Base-by-base conservation (phyloP, 495 filamentous ascomycete genomes). In the Parathielavia hyrcaniae region DNA sequence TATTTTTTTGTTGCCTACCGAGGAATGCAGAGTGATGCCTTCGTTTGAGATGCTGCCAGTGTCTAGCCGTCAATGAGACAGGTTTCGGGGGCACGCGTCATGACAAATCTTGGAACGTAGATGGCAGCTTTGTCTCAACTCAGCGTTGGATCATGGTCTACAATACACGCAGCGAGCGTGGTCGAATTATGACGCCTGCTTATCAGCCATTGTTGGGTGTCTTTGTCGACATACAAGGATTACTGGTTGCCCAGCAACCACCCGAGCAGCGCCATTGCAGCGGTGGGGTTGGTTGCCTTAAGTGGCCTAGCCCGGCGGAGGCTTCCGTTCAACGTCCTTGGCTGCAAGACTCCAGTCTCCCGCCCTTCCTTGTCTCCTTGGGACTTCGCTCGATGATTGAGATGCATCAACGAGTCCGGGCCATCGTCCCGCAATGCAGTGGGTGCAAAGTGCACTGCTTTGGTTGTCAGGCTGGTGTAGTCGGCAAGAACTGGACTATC, bases 241-340 rank as follows among this genome's bases (percentile, higher is more conserved):
- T 1, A 16, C 6, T 19, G 16, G 58, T 60, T 60, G 58, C 58
- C 38, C 45, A 41, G 58, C 58, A 60, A 60, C 58, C 50, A 16
- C 19, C 34, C 17, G 17, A 1, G 26, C 26, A 30, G 26, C n/a
- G 26, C 36, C n/a, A n/a, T 39, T 39, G 36, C 36, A 39, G 36
- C 3, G 11, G 36, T 39, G 36, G 36, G 26, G 26, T 30, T 30
- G 26, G 26, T 30, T n/a, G n/a, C n/a, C n/a, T 30, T 30, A 30
- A 30, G 26, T n/a, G n/a, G n/a, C n/a, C n/a, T n/a, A n/a, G n/a
- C n/a, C n/a, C n/a, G n/a, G n/a, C n/a, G n/a, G n/a, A n/a, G n/a
- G n/a, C n/a, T n/a, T n/a, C n/a, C n/a, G n/a, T n/a, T n/a, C n/a
- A n/a, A n/a, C n/a, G n/a, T n/a, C n/a, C n/a, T n/a, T n/a, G n/a